phyloP scores from a whole-genome alignment of 345 rosid species.

The Euphorbia lathyris region DNA sequence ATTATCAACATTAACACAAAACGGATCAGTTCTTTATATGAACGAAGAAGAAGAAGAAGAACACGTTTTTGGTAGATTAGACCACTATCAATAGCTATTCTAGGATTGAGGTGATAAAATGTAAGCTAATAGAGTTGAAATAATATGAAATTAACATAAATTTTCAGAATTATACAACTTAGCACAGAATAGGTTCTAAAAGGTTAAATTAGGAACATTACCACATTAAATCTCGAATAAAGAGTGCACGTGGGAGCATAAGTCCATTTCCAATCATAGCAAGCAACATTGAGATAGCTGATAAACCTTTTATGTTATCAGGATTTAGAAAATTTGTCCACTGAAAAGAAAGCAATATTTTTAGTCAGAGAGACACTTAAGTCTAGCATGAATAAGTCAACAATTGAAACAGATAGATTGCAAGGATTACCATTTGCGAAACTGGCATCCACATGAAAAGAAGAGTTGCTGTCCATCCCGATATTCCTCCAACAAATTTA shows the following conservation, averaged over 20 bases:
- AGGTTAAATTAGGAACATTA: constrained; percentile 33
- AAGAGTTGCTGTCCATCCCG: constrained; percentile 97
- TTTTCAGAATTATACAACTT: neutral
- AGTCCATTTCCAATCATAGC: constrained; percentile 92
- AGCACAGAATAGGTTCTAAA: neutral
- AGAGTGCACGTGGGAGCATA: constrained; percentile 86
- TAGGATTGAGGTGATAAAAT: neutral
- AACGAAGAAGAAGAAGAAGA: neutral
- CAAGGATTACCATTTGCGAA: constrained; percentile 63
- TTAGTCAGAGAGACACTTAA: constrained; percentile 20
- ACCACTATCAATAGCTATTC: neutral
- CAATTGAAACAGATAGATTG: constrained; percentile 7
- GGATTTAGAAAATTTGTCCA: constrained; percentile 90
- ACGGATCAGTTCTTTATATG: too few species aligned
- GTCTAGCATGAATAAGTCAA: neutral
- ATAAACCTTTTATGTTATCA: constrained; percentile 79
- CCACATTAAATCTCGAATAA: constrained; percentile 95
- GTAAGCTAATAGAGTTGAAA: neutral
- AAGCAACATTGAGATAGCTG: constrained; percentile 80
- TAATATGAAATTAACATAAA: neutral
- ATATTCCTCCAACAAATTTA: constrained; percentile 57
- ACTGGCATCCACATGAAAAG: constrained; percentile 99
- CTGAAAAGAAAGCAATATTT: constrained; percentile 38
- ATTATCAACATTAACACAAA: too few species aligned
- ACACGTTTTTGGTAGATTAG: neutral